phyloP scores from a whole-genome alignment of 2,329 filamentous ascomycete genomes.

The Tolypocladium inflatum region DNA sequence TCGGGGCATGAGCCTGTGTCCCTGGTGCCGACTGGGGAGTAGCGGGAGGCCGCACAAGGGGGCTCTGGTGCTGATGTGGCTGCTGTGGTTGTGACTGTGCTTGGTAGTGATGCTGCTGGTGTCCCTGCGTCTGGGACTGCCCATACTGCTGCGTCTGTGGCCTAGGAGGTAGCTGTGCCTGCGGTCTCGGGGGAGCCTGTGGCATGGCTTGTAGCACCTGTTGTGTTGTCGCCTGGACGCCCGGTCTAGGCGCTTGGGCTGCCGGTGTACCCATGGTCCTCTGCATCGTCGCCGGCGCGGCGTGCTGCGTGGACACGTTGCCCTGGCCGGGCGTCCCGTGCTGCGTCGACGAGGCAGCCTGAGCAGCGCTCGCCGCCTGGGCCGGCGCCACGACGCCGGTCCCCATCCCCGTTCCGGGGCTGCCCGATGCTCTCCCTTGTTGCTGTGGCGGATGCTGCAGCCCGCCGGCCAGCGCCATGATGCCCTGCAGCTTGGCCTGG shows the following conservation, averaged over 20 bases:
- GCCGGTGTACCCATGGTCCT: slow-evolving; percentile 8
- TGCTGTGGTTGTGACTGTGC: slow-evolving; percentile 11
- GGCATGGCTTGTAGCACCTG: slow-evolving; percentile 18
- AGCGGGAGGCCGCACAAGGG: neutral
- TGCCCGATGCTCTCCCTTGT: slow-evolving; percentile 11
- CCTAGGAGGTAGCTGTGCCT: slow-evolving; percentile 19
- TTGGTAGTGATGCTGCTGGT: slow-evolving; percentile 9
- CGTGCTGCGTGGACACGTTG: slow-evolving; percentile 4
- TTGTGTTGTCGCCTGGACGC: slow-evolving; percentile 17
- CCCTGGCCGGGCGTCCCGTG: slow-evolving; percentile 7
- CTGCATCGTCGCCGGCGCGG: slow-evolving; percentile 3
- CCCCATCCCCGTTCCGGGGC: slow-evolving; percentile 14
- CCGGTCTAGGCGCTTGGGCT: slow-evolving; percentile 13
- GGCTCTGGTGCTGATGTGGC: slow-evolving; percentile 8
- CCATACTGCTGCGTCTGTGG: slow-evolving; percentile 13
- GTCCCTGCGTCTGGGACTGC: slow-evolving; percentile 6
- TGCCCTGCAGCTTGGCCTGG: slow-evolving; percentile 49
- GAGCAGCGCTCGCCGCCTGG: slow-evolving; percentile 19
- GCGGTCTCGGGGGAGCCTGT: slow-evolving; percentile 15
- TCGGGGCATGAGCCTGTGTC: slow-evolving; percentile 4
- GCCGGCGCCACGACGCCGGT: slow-evolving; percentile 23
- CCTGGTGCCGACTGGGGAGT: neutral
- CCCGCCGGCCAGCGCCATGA: slow-evolving; percentile 44
- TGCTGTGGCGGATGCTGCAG: slow-evolving; percentile 32
- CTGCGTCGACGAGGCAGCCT: slow-evolving; percentile 6